A percentile compares a stretch with the other conserved stretches of the same genome.
phyloP scores from a whole-genome alignment of 2,329 filamentous ascomycete genomes.

The Sphaerulina populicola region DNA sequence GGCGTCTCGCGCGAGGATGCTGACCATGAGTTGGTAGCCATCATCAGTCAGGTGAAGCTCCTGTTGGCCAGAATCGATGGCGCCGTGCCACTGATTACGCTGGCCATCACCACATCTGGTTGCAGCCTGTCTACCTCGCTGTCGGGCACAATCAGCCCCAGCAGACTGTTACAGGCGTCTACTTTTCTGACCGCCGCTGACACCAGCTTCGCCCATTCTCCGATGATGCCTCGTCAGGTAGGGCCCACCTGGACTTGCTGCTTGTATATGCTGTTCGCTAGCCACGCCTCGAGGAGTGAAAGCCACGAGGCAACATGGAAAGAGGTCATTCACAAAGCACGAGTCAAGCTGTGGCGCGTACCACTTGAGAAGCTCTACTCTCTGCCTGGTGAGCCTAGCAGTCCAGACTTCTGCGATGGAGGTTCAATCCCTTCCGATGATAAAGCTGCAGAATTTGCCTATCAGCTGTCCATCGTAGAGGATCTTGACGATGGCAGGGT shows the following conservation, averaged over 20 bases:
- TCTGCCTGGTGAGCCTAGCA: slow-evolving; percentile 27
- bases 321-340: slow-evolving; percentile 89
- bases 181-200: slow-evolving; percentile 83
- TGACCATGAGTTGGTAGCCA: slow-evolving; percentile 56
- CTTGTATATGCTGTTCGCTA: slow-evolving; percentile 88
- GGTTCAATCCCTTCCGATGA: slow-evolving; percentile 23
- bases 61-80: slow-evolving; percentile 76
- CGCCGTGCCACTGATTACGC: slow-evolving; percentile 80
- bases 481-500: slow-evolving; percentile 66
- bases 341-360: slow-evolving; percentile 67
- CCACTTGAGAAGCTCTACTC: slow-evolving; percentile 51
- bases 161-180: slow-evolving; percentile 82
- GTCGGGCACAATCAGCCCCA: slow-evolving; percentile 77
- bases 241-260: slow-evolving; percentile 80
- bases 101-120: slow-evolving; percentile 90
- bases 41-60: slow-evolving; percentile 66
- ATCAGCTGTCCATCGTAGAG: slow-evolving; percentile 74
- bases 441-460: slow-evolving; percentile 57
- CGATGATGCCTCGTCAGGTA: slow-evolving; percentile 62
- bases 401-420: slow-evolving; percentile 29
- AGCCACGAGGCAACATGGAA: slow-evolving; percentile 74
- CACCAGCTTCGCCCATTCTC: slow-evolving; percentile 63
- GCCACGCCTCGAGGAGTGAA: slow-evolving; percentile 56
- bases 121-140: slow-evolving; percentile 74
- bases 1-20: slow-evolving; percentile 48